Percentiles rank a stretch among this genome's conserved stretches.
These are phyloP conservation scores for Rhizoclosmatium sp. DNA, from an alignment of 192 early-diverging fungal species.

Conservation along the genomic window DNA sequence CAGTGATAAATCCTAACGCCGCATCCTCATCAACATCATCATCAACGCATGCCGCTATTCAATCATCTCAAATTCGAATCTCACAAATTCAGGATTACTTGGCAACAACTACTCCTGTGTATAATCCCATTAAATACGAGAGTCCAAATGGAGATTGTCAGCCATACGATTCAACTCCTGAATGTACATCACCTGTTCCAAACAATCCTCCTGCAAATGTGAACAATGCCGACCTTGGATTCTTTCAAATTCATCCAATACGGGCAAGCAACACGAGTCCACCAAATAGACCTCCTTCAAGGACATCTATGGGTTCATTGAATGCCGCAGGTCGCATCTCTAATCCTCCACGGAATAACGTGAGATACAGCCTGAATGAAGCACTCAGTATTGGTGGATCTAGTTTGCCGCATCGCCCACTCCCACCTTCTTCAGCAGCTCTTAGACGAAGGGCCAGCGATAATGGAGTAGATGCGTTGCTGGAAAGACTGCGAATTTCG, in stretches of 20 bases:
- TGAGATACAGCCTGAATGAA: not conserved
- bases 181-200: too few relatives aligned
- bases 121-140: not conserved
- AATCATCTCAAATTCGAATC: not conserved
- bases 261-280: not conserved
- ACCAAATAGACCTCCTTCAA: not conserved
- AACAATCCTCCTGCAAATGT: too few relatives aligned
- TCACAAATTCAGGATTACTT: slow-evolving; percentile 12
- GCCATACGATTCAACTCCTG: too few relatives aligned
- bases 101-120: not conserved
- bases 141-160: too few relatives aligned
- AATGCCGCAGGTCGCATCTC: not conserved
- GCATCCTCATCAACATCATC: not conserved
- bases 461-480: not conserved
- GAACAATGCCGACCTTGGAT: too few relatives aligned
- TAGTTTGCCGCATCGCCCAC: not conserved
- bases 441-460: not conserved
- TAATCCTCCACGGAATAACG: not conserved
- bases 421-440: slow-evolving; percentile 2
- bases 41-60: not conserved
- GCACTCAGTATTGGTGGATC: not conserved
- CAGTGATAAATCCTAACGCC: not conserved
- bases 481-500: not conserved
- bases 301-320: not conserved
- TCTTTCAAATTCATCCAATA: not conserved